phyloP scores from a whole-genome alignment of 371 early-diverging fungal genomes.

The Rhizopus sp. region DNA sequence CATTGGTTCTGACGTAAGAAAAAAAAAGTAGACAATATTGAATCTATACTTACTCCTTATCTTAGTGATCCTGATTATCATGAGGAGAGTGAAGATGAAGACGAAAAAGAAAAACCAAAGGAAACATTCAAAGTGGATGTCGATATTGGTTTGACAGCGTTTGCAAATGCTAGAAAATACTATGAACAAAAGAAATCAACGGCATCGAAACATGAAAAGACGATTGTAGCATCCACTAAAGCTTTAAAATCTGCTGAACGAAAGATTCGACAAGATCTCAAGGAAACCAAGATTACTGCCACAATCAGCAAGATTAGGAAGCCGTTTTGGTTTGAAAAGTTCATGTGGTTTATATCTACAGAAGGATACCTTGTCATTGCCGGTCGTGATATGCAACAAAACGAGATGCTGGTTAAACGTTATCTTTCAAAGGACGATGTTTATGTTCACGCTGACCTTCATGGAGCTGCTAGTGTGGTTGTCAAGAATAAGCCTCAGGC shows the following conservation, averaged over 20 bases:
- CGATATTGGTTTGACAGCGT: slow-evolving; percentile 84
- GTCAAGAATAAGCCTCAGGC: slow-evolving; percentile 82
- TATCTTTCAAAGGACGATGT: slow-evolving; percentile 83
- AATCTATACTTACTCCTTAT: background rate
- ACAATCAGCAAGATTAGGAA: slow-evolving; percentile 87
- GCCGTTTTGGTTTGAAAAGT: slow-evolving; percentile 99
- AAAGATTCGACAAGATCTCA: slow-evolving; percentile 83
- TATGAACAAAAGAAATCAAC: slow-evolving; percentile 85
- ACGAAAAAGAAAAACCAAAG: slow-evolving; percentile 23
- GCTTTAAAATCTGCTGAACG: slow-evolving; percentile 90
- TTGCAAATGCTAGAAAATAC: slow-evolving; percentile 91
- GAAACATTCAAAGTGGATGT: slow-evolving; percentile 69
- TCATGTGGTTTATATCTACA: slow-evolving; percentile 96
- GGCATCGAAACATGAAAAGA: slow-evolving; percentile 88
- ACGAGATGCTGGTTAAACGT: slow-evolving; percentile 95
- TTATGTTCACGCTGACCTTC: slow-evolving; percentile 97
- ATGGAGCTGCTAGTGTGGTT: slow-evolving; percentile 94
- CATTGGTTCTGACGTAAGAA: slow-evolving; percentile 53
- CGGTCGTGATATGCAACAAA: slow-evolving; percentile 97
- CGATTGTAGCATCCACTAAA: slow-evolving; percentile 78
- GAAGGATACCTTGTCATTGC: slow-evolving; percentile 96
- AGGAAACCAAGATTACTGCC: slow-evolving; percentile 71
- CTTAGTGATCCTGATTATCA: slow-evolving; percentile 42
- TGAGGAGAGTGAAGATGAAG: slow-evolving; percentile 24
- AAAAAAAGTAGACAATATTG: slow-evolving; percentile 2